Base-by-base conservation (phyloP, 2,329 filamentous ascomycete genomes). In the Chaetomiaceae sp. region DNA sequence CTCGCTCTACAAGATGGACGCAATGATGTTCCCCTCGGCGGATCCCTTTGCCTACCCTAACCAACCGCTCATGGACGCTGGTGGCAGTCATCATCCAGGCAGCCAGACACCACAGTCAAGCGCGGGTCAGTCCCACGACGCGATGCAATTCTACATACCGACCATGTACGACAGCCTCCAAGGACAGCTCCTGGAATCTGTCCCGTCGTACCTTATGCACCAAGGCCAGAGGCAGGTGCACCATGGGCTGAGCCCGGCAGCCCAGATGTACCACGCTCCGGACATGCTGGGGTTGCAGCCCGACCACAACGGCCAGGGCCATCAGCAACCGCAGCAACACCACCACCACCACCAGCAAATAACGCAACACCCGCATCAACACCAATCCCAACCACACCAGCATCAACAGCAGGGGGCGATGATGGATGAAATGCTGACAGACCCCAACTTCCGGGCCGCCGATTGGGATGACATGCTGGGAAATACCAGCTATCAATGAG, bases 41-140 rank as follows among this genome's bases (percentile, higher is more conserved):
- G 86, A 91, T 57, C 85, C 86, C 0, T 84, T 91, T 52, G 84
- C 83, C 0, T 93, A 91, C 58, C 86, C 85, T 0, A 88, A 84
- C 58, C 84, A 58, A 34, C 55, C 61, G 8, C 26, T 56, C 26
- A 45, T 59, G 38, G 55, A 57, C 34, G 54, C 58, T 11, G 38
- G 33, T 41, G 61, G 67, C 59, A 57, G 59, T 40, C 62, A 63
- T 7, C 62, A 62, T 11, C 39, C 38, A n/a, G 34, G 46, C 17
- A 60, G 19, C 15, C 56, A 58, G 32, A 58, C 62, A 35, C 59
- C 59, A 18, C 62, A 63, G 17, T n/a, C 19, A 53, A 62, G 3
- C 8, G 22, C 33, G 1, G 50, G 64, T 11, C 58, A 62, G 30
- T 59, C 63, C 24, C 61, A 63, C 26, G 63, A 67, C 20, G 53